A percentile compares a stretch with the other conserved stretches of the same genome.
Evolutionary conservation across 441 rosid species (phyloP).

Genomic region (Melastoma candidum): DNA sequence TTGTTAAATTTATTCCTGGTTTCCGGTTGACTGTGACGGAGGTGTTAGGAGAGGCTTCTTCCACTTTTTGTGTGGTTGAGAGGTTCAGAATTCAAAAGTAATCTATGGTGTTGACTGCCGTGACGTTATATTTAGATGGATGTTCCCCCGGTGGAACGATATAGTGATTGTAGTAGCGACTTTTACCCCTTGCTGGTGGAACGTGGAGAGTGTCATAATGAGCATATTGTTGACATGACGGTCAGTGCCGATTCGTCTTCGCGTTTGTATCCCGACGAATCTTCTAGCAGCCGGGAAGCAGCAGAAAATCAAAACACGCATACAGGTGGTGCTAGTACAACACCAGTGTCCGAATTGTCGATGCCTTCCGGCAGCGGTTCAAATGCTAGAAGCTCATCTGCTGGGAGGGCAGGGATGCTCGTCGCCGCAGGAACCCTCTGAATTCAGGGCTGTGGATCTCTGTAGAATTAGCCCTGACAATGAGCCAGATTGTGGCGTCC

Average conservation of each 20-base stretch:
- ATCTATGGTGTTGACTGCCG: no score
- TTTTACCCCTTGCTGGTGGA: conserved; percentile 17
- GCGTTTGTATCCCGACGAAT: conserved; percentile 24
- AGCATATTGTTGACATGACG: conserved; percentile 12
- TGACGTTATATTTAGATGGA: conserved; percentile 15
- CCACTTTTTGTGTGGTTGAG: no score
- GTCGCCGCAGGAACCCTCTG: conserved; percentile 7
- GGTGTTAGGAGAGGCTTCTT: no score
- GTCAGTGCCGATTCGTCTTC: conserved; percentile 12
- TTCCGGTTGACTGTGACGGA: no score
- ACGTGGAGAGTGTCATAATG: conserved; percentile 6
- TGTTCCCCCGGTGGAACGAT: conserved; percentile 12
- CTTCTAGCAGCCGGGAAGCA: conserved; percentile 44
- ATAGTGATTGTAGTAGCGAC: conserved; percentile 10
- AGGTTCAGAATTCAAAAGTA: no score
- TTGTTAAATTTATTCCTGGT: no score
- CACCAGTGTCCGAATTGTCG: neutral
- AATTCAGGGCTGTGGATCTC: conserved; percentile 9
- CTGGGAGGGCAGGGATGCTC: conserved; percentile 5
- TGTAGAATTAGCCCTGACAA: conserved; percentile 4
- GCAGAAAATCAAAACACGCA: conserved; percentile 2
- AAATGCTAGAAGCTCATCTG: conserved; percentile 5
- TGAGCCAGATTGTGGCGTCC: conserved; percentile 11
- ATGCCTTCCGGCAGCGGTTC: conserved; percentile 2
- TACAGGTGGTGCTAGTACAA: neutral